Evolutionary conservation across 257 asterid species (phyloP).

Genomic region (Solanum pimpinellifolium): DNA sequence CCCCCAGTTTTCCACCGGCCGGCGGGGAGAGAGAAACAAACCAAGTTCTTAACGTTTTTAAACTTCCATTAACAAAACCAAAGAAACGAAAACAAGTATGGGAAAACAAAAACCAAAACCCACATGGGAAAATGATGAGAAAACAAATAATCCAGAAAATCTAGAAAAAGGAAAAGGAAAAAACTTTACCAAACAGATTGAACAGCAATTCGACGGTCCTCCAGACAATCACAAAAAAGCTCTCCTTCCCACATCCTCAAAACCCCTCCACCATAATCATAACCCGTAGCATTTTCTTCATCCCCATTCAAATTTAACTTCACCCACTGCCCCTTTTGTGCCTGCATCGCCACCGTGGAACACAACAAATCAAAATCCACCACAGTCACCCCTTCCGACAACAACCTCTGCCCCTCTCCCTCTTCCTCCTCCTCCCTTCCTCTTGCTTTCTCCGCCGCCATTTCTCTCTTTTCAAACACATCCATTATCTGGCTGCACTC

Average conservation of each 20-base stretch:
- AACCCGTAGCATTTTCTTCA: slow-evolving; percentile 7
- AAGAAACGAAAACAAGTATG: background rate
- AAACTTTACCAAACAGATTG: slow-evolving; percentile 61
- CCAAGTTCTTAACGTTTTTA: background rate
- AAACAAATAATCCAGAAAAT: background rate
- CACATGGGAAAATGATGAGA: background rate
- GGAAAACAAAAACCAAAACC: background rate
- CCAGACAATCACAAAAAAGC: slow-evolving; percentile 60
- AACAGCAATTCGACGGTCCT: slow-evolving; percentile 62
- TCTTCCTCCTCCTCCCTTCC: slow-evolving; percentile 3
- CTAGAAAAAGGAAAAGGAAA: background rate
- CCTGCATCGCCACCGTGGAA: slow-evolving; percentile 81
- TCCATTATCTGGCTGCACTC: slow-evolving; percentile 6
- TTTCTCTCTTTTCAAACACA: slow-evolving; percentile 24
- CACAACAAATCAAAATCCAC: slow-evolving; percentile 89
- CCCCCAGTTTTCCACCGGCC: background rate
- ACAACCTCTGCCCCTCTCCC: slow-evolving; percentile 40
- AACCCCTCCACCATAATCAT: slow-evolving; percentile 35
- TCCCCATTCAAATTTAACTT: slow-evolving; percentile 27
- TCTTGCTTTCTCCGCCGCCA: background rate
- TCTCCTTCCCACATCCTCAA: slow-evolving; percentile 98
- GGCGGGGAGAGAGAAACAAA: background rate
- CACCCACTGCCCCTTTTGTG: slow-evolving; percentile 62
- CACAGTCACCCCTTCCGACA: slow-evolving; percentile 44
- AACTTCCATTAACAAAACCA: background rate